Percentiles rank a stretch among this genome's conserved stretches.
Evolutionary conservation across 495 filamentous ascomycete genomes (phyloP).

Genomic region (Penicillium paxilli): DNA sequence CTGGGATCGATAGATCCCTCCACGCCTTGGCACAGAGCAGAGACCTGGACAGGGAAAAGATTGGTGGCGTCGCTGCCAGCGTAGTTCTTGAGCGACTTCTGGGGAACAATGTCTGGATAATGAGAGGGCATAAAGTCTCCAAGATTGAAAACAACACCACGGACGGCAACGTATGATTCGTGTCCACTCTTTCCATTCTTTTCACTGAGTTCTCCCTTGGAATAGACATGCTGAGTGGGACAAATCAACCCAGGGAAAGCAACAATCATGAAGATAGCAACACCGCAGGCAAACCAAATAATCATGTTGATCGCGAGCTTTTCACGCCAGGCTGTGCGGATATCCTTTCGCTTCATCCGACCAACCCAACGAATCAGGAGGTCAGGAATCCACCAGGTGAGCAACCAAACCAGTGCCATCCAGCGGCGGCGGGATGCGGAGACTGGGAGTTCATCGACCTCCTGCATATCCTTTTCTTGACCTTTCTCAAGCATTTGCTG

Average conservation of each 20-base stretch:
- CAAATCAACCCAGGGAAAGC: slow-evolving; percentile 87
- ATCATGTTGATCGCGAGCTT: slow-evolving; percentile 98
- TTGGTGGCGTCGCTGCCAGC: slow-evolving; percentile 81
- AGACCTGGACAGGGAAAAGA: slow-evolving; percentile 94
- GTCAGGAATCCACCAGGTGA: slow-evolving; percentile 88
- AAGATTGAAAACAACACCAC: slow-evolving; percentile 87
- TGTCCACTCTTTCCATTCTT: slow-evolving; percentile 71
- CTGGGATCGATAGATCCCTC: slow-evolving; percentile 63
- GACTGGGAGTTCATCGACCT: slow-evolving; percentile 79
- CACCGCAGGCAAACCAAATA: slow-evolving; percentile 85
- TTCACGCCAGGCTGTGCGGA: slow-evolving; percentile 93
- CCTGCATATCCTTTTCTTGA: slow-evolving; percentile 84
- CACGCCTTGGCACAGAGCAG: slow-evolving; percentile 80
- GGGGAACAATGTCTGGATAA: slow-evolving; percentile 73
- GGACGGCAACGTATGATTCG: slow-evolving; percentile 72
- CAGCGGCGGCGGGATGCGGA: slow-evolving; percentile 87
- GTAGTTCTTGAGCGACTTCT: slow-evolving; percentile 70
- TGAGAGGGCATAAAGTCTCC: slow-evolving; percentile 71
- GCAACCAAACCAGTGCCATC: slow-evolving; percentile 80
- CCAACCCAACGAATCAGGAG: slow-evolving; percentile 77
- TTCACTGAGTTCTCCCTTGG: slow-evolving; percentile 68
- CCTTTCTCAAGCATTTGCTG: slow-evolving; percentile 93
- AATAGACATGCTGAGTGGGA: slow-evolving; percentile 86
- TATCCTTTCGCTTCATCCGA: slow-evolving; percentile 87
- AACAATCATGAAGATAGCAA: slow-evolving; percentile 85